These are phyloP conservation scores for Verticillium nonalfalfae DNA, from an alignment of 2,329 filamentous ascomycete genomes.

Conservation along the genomic window DNA sequence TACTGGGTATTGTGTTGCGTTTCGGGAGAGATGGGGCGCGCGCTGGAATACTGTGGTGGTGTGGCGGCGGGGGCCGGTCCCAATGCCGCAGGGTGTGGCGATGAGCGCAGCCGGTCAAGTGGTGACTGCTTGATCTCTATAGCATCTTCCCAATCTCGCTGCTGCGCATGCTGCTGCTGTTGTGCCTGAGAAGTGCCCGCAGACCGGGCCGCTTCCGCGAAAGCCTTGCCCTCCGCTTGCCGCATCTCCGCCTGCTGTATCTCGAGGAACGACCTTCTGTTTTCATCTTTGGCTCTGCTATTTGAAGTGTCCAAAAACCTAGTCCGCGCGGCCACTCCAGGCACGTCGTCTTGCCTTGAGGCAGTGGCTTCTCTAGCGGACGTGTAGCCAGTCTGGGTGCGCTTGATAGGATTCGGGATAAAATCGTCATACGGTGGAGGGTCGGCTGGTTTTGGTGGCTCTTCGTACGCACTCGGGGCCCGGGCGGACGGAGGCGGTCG, in stretches of 20 bases:
- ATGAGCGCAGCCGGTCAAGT: not conserved
- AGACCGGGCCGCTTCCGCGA: slow-evolving; percentile 41
- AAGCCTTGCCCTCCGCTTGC: slow-evolving; percentile 51
- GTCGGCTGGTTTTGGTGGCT: slow-evolving; percentile 15
- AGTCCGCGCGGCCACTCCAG: slow-evolving; percentile 25
- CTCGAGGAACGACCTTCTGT: slow-evolving; percentile 52
- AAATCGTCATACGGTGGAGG: slow-evolving; percentile 35
- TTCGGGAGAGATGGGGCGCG: slow-evolving; percentile 15
- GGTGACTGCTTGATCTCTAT: slow-evolving; percentile 5
- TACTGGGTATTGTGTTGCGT: slow-evolving; percentile 11
- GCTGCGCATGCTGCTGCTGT: not conserved
- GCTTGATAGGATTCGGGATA: slow-evolving; percentile 44
- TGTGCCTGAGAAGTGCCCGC: not conserved
- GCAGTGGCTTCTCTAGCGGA: slow-evolving; percentile 16
- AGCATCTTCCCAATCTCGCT: slow-evolving; percentile 16
- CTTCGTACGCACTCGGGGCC: slow-evolving; percentile 19
- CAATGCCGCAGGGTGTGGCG: slow-evolving; percentile 3
- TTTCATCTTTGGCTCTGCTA: slow-evolving; percentile 38
- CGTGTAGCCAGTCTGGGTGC: slow-evolving; percentile 52
- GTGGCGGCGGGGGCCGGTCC: slow-evolving; percentile 1
- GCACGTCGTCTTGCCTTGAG: slow-evolving; percentile 17
- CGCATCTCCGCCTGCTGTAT: slow-evolving; percentile 54
- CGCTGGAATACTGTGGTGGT: not conserved
- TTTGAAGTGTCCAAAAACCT: slow-evolving; percentile 33
- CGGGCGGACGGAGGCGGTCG: slow-evolving; percentile 22